Evolutionary conservation across 257 asterid species (phyloP).

Genomic region (Perilla frutescens): DNA sequence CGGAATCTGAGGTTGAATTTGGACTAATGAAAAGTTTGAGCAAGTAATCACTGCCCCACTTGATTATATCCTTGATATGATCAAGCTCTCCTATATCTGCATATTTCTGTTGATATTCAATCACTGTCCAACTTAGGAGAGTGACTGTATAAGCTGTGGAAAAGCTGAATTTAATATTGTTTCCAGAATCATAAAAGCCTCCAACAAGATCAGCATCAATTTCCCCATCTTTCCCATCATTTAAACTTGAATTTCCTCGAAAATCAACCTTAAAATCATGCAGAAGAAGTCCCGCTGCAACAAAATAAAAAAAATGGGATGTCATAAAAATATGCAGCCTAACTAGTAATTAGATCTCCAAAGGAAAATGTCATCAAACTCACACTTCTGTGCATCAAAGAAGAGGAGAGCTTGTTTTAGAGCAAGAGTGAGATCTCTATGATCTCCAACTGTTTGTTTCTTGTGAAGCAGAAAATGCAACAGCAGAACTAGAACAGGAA

Average conservation of each 20-base stretch:
- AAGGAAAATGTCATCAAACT: background rate
- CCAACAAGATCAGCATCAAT: slow-evolving; percentile 56
- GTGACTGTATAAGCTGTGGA: slow-evolving; percentile 62
- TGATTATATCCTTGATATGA: slow-evolving; percentile 60
- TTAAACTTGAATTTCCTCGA: slow-evolving; percentile 57
- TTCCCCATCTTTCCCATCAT: slow-evolving; percentile 46
- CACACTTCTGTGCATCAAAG: slow-evolving; percentile 70
- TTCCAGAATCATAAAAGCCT: slow-evolving; percentile 72
- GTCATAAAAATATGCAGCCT: background rate
- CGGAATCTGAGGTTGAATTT: slow-evolving; percentile 37
- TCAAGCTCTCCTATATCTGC: slow-evolving; percentile 57
- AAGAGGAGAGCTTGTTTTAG: slow-evolving; percentile 58
- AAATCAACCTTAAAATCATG: slow-evolving; percentile 39
- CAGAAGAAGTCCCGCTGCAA: slow-evolving; percentile 53
- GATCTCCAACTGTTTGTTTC: slow-evolving; percentile 33
- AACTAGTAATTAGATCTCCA: background rate
- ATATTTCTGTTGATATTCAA: slow-evolving; percentile 65
- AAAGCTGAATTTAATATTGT: slow-evolving; percentile 60
- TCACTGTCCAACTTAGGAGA: slow-evolving; percentile 66
- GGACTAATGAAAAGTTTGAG: slow-evolving; percentile 54
- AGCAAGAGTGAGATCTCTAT: slow-evolving; percentile 45
- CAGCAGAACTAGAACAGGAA: slow-evolving; percentile 40
- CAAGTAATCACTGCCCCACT: slow-evolving; percentile 68
- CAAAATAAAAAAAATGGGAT: background rate
- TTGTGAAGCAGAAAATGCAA: slow-evolving; percentile 38